Conservation (phyloP, 192 early-diverging fungal genomes). For the Lunasporangiospora selenospora region DNA sequence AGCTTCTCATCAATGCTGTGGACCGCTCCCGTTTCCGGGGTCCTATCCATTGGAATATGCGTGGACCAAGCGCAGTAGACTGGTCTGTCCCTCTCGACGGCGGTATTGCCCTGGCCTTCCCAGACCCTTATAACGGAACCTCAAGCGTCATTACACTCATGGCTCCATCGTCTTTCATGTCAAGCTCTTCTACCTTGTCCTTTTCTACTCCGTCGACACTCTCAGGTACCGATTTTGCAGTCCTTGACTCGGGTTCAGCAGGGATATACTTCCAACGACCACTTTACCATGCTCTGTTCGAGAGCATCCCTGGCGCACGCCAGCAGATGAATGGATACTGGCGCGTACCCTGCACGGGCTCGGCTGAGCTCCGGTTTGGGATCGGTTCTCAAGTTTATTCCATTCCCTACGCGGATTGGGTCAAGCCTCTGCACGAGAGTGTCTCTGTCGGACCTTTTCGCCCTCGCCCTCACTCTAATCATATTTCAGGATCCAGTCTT, state of each 20-base stretch:
- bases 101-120: neutral
- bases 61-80: conserved; percentile 28
- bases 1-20: conserved; percentile 24
- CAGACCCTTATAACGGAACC: too few relatives aligned
- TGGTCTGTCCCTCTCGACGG: conserved; percentile 28
- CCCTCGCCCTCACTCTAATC: too few relatives aligned
- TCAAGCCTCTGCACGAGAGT: too few relatives aligned
- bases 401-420: conserved; percentile 38
- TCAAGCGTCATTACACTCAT: too few relatives aligned
- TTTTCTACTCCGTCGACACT: neutral
- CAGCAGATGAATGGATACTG: conserved; percentile 28
- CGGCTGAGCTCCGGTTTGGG: conserved; percentile 6
- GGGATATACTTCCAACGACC: conserved; percentile 26
- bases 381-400: conserved; percentile 11
- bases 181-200: neutral
- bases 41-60: conserved; percentile 20
- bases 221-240: conserved; percentile 26
- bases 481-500: too few relatives aligned
- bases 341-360: conserved; percentile 27
- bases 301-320: conserved; percentile 2
- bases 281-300: conserved; percentile 17
- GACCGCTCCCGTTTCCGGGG: conserved; percentile 9
- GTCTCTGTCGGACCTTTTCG: too few relatives aligned
- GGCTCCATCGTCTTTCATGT: neutral
- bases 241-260: conserved; percentile 38